Conservation (phyloP, 2,329 filamentous ascomycete species). For the Biscogniauxia mediterranea region DNA sequence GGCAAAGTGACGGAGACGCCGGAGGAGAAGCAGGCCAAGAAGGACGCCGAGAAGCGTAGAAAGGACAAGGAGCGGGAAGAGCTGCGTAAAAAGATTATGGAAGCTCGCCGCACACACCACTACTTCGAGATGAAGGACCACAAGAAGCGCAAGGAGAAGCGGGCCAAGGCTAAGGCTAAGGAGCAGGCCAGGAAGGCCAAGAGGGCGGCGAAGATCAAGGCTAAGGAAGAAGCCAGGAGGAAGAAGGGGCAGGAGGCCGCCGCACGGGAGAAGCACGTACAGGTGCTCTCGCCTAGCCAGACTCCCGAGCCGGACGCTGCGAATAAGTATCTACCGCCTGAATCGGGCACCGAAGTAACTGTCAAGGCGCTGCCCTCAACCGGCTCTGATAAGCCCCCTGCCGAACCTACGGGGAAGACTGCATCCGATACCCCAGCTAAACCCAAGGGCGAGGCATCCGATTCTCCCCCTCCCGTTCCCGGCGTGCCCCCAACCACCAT, state of each 20-base stretch:
- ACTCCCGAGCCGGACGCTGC: slow-evolving; percentile 12
- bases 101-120: slow-evolving; percentile 29
- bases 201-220: slow-evolving; percentile 27
- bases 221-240: slow-evolving; percentile 29
- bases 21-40: slow-evolving; percentile 47
- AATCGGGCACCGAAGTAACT: slow-evolving; percentile 12
- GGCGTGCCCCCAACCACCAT: slow-evolving; percentile 13
- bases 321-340: slow-evolving; percentile 12
- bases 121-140: slow-evolving; percentile 40
- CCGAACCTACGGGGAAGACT: not conserved
- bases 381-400: slow-evolving; percentile 12
- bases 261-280: slow-evolving; percentile 35
- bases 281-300: slow-evolving; percentile 27
- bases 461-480: too few relatives aligned
- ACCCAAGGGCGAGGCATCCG: too few relatives aligned
- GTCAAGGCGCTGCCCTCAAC: slow-evolving; percentile 14
- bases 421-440: too few relatives aligned
- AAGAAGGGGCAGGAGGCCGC: too few relatives aligned
- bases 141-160: slow-evolving; percentile 38
- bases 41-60: slow-evolving; percentile 44
- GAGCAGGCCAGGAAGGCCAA: slow-evolving; percentile 32
- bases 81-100: slow-evolving; percentile 37
- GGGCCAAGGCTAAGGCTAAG: slow-evolving; percentile 39
- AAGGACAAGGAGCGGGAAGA: slow-evolving; percentile 40
- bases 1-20: slow-evolving; percentile 49